Conservation (phyloP, 495 filamentous ascomycete genomes). For the Podospora pseudopauciseta region DNA sequence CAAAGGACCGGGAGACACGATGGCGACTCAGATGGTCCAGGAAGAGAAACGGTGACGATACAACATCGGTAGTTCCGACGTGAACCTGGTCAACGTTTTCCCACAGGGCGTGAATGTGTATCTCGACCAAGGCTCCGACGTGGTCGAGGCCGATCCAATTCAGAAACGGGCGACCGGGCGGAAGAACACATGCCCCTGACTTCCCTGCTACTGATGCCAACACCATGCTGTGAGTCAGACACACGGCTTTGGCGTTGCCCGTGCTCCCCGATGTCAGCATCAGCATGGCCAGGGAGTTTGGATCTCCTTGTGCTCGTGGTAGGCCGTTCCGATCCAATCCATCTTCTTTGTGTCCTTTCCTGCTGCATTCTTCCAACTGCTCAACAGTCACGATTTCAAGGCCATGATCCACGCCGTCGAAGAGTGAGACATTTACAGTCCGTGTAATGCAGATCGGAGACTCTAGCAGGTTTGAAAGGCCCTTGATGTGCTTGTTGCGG, state of each 20-base stretch:
- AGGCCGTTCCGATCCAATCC: background rate
- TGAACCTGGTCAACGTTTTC: slow-evolving; percentile 47
- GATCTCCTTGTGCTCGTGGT: background rate
- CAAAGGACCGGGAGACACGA: slow-evolving; percentile 47
- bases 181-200: slow-evolving; percentile 7
- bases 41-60: slow-evolving; percentile 41
- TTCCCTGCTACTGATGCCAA: slow-evolving; percentile 48
- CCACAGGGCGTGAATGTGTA: slow-evolving; percentile 47
- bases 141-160: slow-evolving; percentile 56
- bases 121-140: slow-evolving; percentile 49
- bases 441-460: slow-evolving; percentile 15
- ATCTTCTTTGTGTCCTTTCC: background rate
- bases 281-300: slow-evolving; percentile 18
- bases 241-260: slow-evolving; percentile 53
- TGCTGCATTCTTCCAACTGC: too few relatives aligned
- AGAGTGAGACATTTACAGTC: background rate
- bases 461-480: slow-evolving; percentile 4
- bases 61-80: slow-evolving; percentile 38
- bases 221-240: slow-evolving; percentile 44
- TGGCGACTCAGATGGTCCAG: slow-evolving; percentile 42
- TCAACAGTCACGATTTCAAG: background rate
- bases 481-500: slow-evolving; percentile 34
- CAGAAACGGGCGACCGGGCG: slow-evolving; percentile 35
- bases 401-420: background rate
- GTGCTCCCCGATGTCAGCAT: slow-evolving; percentile 60